Base-by-base conservation (phyloP, 805 yeast species). In the Metschnikowia drakensbergensis region DNA sequence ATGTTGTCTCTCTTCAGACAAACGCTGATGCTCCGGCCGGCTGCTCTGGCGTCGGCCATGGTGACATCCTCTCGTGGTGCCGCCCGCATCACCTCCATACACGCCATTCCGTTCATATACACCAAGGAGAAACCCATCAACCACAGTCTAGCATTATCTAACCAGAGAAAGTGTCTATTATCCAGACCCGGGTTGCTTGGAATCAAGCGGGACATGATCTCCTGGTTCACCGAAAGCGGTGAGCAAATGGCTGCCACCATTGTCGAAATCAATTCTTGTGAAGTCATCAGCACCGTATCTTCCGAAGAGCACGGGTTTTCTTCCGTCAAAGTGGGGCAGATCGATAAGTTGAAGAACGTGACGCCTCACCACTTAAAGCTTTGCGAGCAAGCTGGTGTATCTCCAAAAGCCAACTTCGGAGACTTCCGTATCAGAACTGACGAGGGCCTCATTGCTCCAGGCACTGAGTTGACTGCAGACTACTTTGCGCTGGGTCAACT, bases 281-380 rank as follows among this genome's bases (percentile, higher is more conserved):
- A 94, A 71, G 98, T 94, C 13, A 68, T 85, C 13, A 77, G 79
- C 61, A 81, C 80, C 59, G 87, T 86, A 64, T 85, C 92, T 3
- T 60, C 75, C 28, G 82, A 77, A n/a, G 74, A 77, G 30, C 84
- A 88, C 59, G 97, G 97, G 3, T 88, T 88, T 67, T 76, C 72
- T 60, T 92, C 97, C 0, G 92, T 90, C 11, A 88, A 88, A 68
- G 75, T 94, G 37, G 99, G 98, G 10, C 86, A 80, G 54, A 92
- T 96, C 27, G 78, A 79, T 57, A 82, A 82, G 59, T 72, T 81
- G 49, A 75, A 81, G 51, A 86, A 86, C 59, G 77, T 84, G 38
- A 41, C 58, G n/a, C 53, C 58, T 23, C 72, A 84, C 25, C 77
- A 85, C 54, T 75, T 91, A 51, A 92, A 91, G 7, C 90, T 86